These are phyloP conservation scores for Lablab purpureus DNA, from an alignment of 306 rosid species.

Conservation along the genomic window DNA sequence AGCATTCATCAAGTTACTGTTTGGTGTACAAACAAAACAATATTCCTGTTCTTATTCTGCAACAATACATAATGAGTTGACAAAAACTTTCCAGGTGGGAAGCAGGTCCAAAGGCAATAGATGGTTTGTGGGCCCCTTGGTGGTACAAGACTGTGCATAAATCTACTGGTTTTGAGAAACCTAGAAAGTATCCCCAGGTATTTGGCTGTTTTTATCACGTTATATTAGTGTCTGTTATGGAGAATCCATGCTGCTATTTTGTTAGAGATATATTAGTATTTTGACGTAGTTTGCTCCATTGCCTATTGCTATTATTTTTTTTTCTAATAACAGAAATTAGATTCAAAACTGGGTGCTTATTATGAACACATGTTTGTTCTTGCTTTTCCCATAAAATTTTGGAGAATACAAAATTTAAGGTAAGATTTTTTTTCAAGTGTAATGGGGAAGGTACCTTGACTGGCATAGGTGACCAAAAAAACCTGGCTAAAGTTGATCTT, in stretches of 20 bases:
- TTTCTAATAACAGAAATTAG: slow-evolving; percentile 6
- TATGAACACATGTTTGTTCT: background rate
- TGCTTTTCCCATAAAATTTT: slow-evolving; percentile 1
- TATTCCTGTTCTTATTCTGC: background rate
- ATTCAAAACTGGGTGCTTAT: background rate
- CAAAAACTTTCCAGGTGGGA: slow-evolving; percentile 69
- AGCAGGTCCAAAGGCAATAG: slow-evolving; percentile 79
- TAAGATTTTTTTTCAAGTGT: background rate
- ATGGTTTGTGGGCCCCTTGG: slow-evolving; percentile 92
- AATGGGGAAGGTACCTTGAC: background rate
- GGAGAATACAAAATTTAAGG: background rate
- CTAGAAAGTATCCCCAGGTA: slow-evolving; percentile 70
- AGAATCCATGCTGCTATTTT: background rate
- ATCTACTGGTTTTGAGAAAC: slow-evolving; percentile 66
- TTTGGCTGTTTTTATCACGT: slow-evolving; percentile 18
- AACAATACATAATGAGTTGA: slow-evolving; percentile 40
- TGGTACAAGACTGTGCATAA: slow-evolving; percentile 73
- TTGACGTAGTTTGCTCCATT: background rate
- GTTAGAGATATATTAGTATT: background rate
- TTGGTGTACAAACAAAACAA: slow-evolving; percentile 15
- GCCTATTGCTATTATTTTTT: background rate
- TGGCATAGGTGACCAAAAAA: background rate
- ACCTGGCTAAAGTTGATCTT: slow-evolving; percentile 6
- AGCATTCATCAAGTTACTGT: slow-evolving; percentile 7
- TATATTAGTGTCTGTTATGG: slow-evolving; percentile 21